These are phyloP conservation scores for Melanomma pulvis-pyrius DNA, from an alignment of 495 filamentous ascomycete species.

Conservation along the genomic window DNA sequence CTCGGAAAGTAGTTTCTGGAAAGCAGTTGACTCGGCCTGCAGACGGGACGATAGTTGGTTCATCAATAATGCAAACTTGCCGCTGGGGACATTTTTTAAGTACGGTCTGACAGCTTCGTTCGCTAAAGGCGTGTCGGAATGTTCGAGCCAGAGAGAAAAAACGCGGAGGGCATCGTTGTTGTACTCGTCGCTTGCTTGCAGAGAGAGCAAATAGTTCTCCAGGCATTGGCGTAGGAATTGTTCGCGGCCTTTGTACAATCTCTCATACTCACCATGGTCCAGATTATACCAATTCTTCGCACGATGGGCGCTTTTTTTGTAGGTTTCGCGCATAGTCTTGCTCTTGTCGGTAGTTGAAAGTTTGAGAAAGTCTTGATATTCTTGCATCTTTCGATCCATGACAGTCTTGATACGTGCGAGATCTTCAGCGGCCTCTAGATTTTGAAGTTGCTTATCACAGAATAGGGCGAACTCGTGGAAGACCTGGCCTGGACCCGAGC, in stretches of 20 bases:
- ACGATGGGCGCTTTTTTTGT: slow-evolving; percentile 55
- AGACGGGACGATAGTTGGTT: slow-evolving; percentile 94
- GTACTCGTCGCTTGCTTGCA: slow-evolving; percentile 81
- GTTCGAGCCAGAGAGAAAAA: slow-evolving; percentile 89
- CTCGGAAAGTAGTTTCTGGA: slow-evolving; percentile 72
- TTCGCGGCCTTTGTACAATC: slow-evolving; percentile 71
- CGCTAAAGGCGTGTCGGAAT: slow-evolving; percentile 68
- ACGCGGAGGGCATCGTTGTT: slow-evolving; percentile 93
- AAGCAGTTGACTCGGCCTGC: slow-evolving; percentile 65
- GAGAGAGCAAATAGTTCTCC: slow-evolving; percentile 89
- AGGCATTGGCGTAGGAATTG: slow-evolving; percentile 83
- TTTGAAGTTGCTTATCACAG: slow-evolving; percentile 90
- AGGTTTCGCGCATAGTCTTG: slow-evolving; percentile 47
- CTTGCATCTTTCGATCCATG: slow-evolving; percentile 66
- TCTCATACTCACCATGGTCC: slow-evolving; percentile 82
- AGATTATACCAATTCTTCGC: slow-evolving; percentile 88
- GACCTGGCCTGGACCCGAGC: slow-evolving; percentile 79
- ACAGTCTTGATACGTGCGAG: slow-evolving; percentile 78
- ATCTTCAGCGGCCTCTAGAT: slow-evolving; percentile 80
- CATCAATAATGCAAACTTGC: slow-evolving; percentile 91
- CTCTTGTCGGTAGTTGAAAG: slow-evolving; percentile 61
- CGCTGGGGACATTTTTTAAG: slow-evolving; percentile 73
- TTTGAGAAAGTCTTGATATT: slow-evolving; percentile 60
- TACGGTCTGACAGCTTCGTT: slow-evolving; percentile 75
- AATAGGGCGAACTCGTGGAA: slow-evolving; percentile 94